Evolutionary conservation across 2,329 filamentous ascomycete species (phyloP).

Genomic region (Zopfia rhizophila): DNA sequence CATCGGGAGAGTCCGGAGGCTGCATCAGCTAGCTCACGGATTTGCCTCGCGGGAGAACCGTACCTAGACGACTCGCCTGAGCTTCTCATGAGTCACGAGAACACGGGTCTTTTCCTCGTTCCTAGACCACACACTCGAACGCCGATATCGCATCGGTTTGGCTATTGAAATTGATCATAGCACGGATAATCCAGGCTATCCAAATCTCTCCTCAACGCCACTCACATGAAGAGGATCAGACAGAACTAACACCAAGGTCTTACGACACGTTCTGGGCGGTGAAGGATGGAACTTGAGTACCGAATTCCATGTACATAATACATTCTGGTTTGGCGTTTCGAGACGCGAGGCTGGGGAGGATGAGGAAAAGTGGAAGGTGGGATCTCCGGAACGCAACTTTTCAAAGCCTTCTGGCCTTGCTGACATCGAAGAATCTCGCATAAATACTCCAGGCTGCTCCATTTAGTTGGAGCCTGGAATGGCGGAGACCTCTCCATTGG

Average conservation of each 20-base stretch:
- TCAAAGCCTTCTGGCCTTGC: constrained; percentile 10
- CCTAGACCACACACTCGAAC: constrained; percentile 21
- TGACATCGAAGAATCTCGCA: constrained; percentile 33
- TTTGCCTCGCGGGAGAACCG: constrained; percentile 18
- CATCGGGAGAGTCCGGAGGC: constrained; percentile 44
- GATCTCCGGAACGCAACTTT: constrained; percentile 13
- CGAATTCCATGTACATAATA: constrained; percentile 30
- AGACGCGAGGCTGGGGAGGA: constrained; percentile 25
- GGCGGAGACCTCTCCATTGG: constrained; percentile 23
- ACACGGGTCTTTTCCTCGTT: constrained; percentile 35
- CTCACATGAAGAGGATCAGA: constrained; percentile 16
- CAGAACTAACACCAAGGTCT: constrained; percentile 19
- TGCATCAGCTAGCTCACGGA: constrained; percentile 27
- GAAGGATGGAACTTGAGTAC: constrained; percentile 10
- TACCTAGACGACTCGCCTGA: too few species aligned
- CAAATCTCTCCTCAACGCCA: constrained; percentile 5
- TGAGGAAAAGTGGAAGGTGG: constrained; percentile 13
- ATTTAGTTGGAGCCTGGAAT: constrained; percentile 12
- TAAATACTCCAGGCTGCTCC: constrained; percentile 16
- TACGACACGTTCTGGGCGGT: constrained; percentile 15
- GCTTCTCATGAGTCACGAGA: constrained; percentile 50
- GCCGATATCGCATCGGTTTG: constrained; percentile 49
- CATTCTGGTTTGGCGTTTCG: constrained; percentile 18
- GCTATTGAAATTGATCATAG: constrained; percentile 18
- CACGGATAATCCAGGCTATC: constrained; percentile 43